Conservation (phyloP, 306 rosid species). For the Trifolium fragiferum region DNA sequence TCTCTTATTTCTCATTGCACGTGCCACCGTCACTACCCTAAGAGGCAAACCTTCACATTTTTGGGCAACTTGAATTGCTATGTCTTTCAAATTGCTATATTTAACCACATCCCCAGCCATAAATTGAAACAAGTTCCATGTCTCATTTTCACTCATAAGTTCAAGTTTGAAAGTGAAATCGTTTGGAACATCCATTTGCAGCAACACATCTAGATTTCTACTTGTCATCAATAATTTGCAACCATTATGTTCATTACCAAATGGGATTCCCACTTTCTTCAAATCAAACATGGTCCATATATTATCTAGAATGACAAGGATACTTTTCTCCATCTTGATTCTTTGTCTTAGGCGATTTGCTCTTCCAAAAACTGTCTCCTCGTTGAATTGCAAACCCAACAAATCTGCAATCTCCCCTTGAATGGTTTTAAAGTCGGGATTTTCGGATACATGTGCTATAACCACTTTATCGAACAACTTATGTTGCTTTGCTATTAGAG, state of each 20-base stretch:
- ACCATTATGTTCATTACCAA: background rate
- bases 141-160: background rate
- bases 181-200: background rate
- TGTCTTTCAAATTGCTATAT: background rate
- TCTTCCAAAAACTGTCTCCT: background rate
- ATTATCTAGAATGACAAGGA: conserved; percentile 19
- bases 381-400: background rate
- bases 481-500: background rate
- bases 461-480: conserved; percentile 24
- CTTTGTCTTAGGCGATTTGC: background rate
- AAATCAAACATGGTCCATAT: background rate
- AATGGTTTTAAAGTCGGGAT: background rate
- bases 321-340: background rate
- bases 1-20: background rate
- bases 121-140: conserved; percentile 7
- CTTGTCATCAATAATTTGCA: background rate
- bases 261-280: conserved; percentile 2
- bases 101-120: background rate
- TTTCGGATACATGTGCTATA: background rate
- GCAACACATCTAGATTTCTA: background rate
- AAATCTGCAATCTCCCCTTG: conserved; percentile 3
- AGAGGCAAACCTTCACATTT: conserved; percentile 12
- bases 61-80: conserved; percentile 5
- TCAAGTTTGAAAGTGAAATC: background rate
- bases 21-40: background rate